These are phyloP conservation scores for Harringtonia lauricola DNA, from an alignment of 2,329 filamentous ascomycete species.

Conservation along the genomic window DNA sequence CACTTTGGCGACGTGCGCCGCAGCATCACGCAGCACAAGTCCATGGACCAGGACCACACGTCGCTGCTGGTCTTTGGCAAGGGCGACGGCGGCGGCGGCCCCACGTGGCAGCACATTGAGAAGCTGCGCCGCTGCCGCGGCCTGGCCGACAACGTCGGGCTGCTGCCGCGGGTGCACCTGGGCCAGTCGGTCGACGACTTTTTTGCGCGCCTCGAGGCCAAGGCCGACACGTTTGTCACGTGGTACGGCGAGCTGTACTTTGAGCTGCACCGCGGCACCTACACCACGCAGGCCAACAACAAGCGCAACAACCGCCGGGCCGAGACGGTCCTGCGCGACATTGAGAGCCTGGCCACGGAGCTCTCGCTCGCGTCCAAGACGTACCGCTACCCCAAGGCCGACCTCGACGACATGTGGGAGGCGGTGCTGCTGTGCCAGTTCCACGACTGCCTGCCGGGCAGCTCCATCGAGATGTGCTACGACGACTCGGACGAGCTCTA, in stretches of 20 bases:
- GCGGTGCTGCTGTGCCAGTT: constrained; percentile 86
- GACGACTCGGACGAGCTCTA: constrained; percentile 92
- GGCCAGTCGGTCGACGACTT: constrained; percentile 89
- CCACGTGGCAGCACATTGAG: constrained; percentile 87
- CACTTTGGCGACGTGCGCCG: constrained; percentile 90
- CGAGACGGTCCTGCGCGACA: constrained; percentile 74
- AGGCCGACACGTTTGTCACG: constrained; percentile 68
- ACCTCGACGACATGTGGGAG: constrained; percentile 97
- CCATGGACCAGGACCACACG: constrained; percentile 82
- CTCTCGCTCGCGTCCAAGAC: constrained; percentile 60
- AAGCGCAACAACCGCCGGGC: constrained; percentile 86
- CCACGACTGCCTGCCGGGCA: constrained; percentile 92
- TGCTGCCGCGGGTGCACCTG: constrained; percentile 78
- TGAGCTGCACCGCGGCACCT: constrained; percentile 91
- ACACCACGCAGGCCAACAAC: constrained; percentile 95
- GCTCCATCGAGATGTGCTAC: constrained; percentile 95
- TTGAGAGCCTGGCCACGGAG: constrained; percentile 80
- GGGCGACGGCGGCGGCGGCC: constrained; percentile 90
- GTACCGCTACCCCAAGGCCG: constrained; percentile 86
- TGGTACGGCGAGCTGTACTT: constrained; percentile 99
- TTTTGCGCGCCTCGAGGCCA: constrained; percentile 75
- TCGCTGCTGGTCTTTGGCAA: constrained; percentile 93
- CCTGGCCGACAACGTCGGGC: constrained; percentile 74
- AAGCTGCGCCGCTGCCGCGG: constrained; percentile 89
- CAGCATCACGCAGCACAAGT: constrained; percentile 88